Evolutionary conservation across 106 monocot species (phyloP), one percentile per base, ranked within the genome.

Genomic region (Acanthochlamys bracteata): DNA sequence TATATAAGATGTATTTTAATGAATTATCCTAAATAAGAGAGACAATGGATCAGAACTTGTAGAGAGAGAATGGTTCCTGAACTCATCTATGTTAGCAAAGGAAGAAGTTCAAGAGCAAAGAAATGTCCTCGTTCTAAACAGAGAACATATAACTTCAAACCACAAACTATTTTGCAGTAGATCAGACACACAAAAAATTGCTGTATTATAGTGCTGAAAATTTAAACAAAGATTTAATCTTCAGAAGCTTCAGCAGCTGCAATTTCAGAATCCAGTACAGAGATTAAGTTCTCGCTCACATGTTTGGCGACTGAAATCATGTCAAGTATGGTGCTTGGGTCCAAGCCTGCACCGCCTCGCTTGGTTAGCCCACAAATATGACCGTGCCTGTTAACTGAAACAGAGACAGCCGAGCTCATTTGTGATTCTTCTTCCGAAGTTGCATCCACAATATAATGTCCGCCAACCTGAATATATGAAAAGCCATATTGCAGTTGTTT

Each of bases 401-500:
- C 76, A 11, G 96, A 90, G 23, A 96, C 78, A 1, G 90, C 96
- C 7, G 90, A 88, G 66, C 88, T 96, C 90, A 91, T 96, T n/a
- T n/a, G n/a, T n/a, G n/a, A n/a, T n/a, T 96, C 96, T 63, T 96
- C 96, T 69, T 96, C 96, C 22, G 80, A 80, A 16, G 96, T 91
- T 23, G 88, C 96, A 83, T 96, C 87, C 7, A 85, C 91, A 27
- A 95, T 90, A 73, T 95, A n/a, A 45, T 88, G 87, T 66, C 22
- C 76, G 25, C 95, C 90, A 12, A 95, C 84, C 95, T 95, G 66
- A n/a, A 33, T 49, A 49, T 12, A 14, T 12, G 12, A 49, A n/a
- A 49, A 49, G 17, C 49, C 17, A 14, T 49, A 17, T 49, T 33
- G 33, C 33, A 33, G 33, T 33, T 33, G 33, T 33, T 33, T 6